A percentile compares a stretch with the other conserved stretches of the same genome.
Evolutionary conservation across 176 grass and related monocot genomes (phyloP).

Genomic region (Triticum turgidum): DNA sequence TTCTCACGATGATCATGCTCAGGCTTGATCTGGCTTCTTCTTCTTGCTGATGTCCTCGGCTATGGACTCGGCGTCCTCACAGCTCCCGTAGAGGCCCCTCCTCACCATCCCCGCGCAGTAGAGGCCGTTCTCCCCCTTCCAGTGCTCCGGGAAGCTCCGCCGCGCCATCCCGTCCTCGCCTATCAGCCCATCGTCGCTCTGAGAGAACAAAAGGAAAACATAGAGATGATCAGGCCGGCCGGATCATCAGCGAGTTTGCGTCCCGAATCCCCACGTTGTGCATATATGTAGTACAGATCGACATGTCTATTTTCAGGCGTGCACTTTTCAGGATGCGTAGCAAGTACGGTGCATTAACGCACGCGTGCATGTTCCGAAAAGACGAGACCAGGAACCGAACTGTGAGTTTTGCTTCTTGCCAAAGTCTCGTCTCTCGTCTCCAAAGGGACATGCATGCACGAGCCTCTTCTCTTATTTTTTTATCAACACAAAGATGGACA

Average conservation of each 20-base stretch:
- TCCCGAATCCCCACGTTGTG: background rate
- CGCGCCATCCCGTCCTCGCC: slow-evolving; percentile 55
- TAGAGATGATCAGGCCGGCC: background rate
- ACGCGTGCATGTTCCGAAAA: background rate
- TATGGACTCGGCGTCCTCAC: slow-evolving; percentile 47
- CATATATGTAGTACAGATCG: background rate
- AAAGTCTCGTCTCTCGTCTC: slow-evolving; percentile 8
- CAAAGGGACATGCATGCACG: background rate
- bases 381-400: background rate
- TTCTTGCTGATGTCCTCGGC: slow-evolving; percentile 48
- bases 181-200: slow-evolving; percentile 45
- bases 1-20: background rate
- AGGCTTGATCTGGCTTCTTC: background rate
- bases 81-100: slow-evolving; percentile 54
- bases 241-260: background rate
- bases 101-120: slow-evolving; percentile 52
- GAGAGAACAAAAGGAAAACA: background rate
- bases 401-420: slow-evolving; percentile 11
- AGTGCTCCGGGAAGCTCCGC: slow-evolving; percentile 38
- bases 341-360: background rate
- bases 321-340: slow-evolving; percentile 11
- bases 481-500: background rate
- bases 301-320: background rate
- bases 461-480: background rate
- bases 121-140: slow-evolving; percentile 56